Evolutionary conservation across 352 stramenopile genomes (phyloP).

Genomic region (Globisporangium apiculatum): DNA sequence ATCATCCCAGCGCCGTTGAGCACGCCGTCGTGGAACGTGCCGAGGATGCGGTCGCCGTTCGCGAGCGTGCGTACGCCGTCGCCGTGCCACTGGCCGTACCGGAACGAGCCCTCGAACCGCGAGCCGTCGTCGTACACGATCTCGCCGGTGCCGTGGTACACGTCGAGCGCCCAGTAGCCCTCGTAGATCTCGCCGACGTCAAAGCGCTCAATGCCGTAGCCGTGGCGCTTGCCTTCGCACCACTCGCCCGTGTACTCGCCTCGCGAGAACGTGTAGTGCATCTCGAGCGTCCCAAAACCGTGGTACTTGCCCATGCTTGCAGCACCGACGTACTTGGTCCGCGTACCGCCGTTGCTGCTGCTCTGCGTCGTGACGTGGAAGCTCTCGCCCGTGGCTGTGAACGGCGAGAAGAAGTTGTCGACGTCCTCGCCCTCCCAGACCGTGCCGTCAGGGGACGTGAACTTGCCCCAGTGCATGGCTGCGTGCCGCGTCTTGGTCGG

Average conservation of each 20-base stretch:
- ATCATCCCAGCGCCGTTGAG: constrained; percentile 48
- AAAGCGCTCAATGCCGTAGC: constrained; percentile 77
- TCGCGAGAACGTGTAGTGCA: constrained; percentile 46
- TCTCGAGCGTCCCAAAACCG: constrained; percentile 59
- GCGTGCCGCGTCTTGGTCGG: constrained; percentile 44
- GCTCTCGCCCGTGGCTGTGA: constrained; percentile 44
- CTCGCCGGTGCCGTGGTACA: constrained; percentile 62
- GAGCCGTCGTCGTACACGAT: constrained; percentile 63
- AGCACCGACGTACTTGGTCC: constrained; percentile 44
- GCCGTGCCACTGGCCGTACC: constrained; percentile 67
- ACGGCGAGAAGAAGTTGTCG: constrained; percentile 80
- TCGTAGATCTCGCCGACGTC: constrained; percentile 72
- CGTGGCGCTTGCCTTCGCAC: constrained; percentile 67
- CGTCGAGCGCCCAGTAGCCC: constrained; percentile 62
- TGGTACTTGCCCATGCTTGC: constrained; percentile 58
- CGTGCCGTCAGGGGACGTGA: constrained; percentile 60
- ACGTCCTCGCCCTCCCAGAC: constrained; percentile 72
- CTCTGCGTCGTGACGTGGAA: constrained; percentile 44
- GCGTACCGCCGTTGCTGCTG: constrained; percentile 1
- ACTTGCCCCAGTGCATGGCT: constrained; percentile 61
- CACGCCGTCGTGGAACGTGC: constrained; percentile 47
- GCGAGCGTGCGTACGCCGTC: constrained; percentile 50
- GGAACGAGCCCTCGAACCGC: constrained; percentile 58
- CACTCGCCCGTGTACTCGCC: constrained; percentile 83
- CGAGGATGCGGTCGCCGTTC: constrained; percentile 53